Evolutionary conservation across 75 land plant species (phyloP).

Genomic region (Picea sitchensis): DNA sequence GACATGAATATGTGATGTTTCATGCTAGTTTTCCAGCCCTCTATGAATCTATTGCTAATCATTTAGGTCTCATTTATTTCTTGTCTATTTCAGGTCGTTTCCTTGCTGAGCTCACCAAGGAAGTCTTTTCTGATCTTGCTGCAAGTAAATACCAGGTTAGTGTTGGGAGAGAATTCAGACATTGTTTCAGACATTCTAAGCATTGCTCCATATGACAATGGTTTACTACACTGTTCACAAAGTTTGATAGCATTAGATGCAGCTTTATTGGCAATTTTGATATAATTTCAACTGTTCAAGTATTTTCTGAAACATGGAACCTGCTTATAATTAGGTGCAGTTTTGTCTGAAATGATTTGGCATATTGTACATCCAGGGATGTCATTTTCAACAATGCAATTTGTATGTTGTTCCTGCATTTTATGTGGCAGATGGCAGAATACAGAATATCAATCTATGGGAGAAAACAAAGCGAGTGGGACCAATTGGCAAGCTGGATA

Average conservation of each 20-base stretch:
- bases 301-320: not conserved
- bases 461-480: conserved; percentile 99
- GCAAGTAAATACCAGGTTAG: conserved; percentile 87
- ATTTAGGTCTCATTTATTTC: not conserved
- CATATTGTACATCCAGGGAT: not conserved
- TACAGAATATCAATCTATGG: conserved; percentile 96
- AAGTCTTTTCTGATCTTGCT: conserved; percentile 91
- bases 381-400: not conserved
- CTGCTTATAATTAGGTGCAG: conserved; percentile 2
- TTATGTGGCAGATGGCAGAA: conserved; percentile 85
- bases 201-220: not conserved
- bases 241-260: not conserved
- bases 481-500: conserved; percentile 96
- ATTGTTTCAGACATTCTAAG: not conserved
- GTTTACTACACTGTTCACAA: conserved; percentile 1
- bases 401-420: not conserved
- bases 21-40: not conserved
- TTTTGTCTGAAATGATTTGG: not conserved
- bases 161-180: conserved; percentile 3
- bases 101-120: conserved; percentile 88
- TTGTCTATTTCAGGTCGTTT: conserved; percentile 71
- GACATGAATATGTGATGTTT: not conserved
- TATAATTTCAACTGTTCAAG: not conserved
- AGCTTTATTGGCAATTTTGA: not conserved
- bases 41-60: not conserved